A percentile compares a stretch with the other conserved stretches of the same genome.
phyloP scores from a whole-genome alignment of 352 stramenopile species.

The Pythium folliculosum region DNA sequence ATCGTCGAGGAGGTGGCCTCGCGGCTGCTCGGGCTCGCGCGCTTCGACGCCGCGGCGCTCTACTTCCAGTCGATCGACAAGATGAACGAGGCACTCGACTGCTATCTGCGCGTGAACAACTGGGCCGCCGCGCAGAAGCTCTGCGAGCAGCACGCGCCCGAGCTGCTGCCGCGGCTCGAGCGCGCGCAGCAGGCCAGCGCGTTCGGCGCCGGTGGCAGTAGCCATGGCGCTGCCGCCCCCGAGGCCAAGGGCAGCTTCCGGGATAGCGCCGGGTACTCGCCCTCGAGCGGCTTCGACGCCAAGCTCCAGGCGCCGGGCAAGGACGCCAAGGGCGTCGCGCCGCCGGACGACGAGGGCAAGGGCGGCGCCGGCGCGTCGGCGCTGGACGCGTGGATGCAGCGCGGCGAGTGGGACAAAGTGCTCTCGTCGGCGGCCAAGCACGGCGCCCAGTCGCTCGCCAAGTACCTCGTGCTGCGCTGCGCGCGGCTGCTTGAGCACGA shows the following conservation, averaged over 20 bases:
- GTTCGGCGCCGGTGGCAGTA: slow-evolving; percentile 46
- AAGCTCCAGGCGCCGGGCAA: slow-evolving; percentile 60
- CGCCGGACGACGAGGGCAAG: slow-evolving; percentile 35
- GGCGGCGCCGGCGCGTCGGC: slow-evolving; percentile 46
- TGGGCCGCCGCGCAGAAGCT: slow-evolving; percentile 74
- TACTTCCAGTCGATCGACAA: slow-evolving; percentile 90
- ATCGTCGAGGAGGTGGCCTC: slow-evolving; percentile 89
- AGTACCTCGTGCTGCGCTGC: slow-evolving; percentile 87
- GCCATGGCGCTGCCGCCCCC: no score
- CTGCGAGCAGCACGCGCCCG: slow-evolving; percentile 77
- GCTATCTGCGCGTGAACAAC: slow-evolving; percentile 80
- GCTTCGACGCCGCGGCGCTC: slow-evolving; percentile 86
- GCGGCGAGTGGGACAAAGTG: slow-evolving; percentile 93
- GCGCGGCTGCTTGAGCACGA: slow-evolving; percentile 69
- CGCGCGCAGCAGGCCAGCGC: slow-evolving; percentile 81
- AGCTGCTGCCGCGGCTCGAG: slow-evolving; percentile 78
- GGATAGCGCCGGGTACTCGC: slow-evolving; percentile 54
- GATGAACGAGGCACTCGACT: slow-evolving; percentile 91
- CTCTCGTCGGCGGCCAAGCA: slow-evolving; percentile 86
- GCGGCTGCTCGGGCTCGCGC: slow-evolving; percentile 76
- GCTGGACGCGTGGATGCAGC: slow-evolving; percentile 91
- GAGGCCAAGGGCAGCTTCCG: slow-evolving; percentile 54
- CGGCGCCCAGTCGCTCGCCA: slow-evolving; percentile 67
- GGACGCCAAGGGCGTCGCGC: slow-evolving; percentile 41
- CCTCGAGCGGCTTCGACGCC: slow-evolving; percentile 41